Evolutionary conservation across 768 basidiomycete genomes (phyloP).

Genomic region (Lyophyllum atratum): DNA sequence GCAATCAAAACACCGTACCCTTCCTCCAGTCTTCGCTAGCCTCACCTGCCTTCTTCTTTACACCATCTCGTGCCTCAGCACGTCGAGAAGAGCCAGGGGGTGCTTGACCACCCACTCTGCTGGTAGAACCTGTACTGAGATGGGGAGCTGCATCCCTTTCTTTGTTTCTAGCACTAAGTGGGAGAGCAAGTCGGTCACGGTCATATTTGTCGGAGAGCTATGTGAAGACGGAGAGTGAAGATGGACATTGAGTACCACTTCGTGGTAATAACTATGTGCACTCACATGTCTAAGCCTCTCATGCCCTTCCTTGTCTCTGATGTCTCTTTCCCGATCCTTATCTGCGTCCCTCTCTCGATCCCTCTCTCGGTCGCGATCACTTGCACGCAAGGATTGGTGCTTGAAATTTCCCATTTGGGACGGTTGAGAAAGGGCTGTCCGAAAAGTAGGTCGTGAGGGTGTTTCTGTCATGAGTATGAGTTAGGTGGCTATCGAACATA

Average conservation of each 20-base stretch:
- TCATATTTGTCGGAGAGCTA: conserved; percentile 89
- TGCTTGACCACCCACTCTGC: conserved; percentile 36
- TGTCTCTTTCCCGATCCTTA: conserved; percentile 59
- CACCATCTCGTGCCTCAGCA: conserved; percentile 57
- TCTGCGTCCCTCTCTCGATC: conserved; percentile 47
- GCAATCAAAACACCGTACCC: conserved; percentile 50
- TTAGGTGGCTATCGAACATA: conserved; percentile 3
- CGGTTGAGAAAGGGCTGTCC: conserved; percentile 73
- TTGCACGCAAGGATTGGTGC: conserved; percentile 77
- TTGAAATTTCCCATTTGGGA: conserved; percentile 95
- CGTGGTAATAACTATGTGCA: conserved; percentile 9
- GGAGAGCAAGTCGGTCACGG: conserved; percentile 71
- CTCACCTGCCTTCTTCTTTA: conserved; percentile 73
- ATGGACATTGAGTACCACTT: conserved; percentile 7
- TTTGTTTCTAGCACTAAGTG: conserved; percentile 54
- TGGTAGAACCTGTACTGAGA: conserved; percentile 44
- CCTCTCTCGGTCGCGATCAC: conserved; percentile 57
- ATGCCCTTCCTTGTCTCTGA: conserved; percentile 74
- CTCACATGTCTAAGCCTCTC: conserved; percentile 77
- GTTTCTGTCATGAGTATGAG: conserved; percentile 37
- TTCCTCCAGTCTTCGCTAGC: conserved; percentile 83
- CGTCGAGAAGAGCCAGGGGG: conserved; percentile 48
- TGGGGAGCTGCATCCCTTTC: conserved; percentile 72
- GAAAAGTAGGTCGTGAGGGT: conserved; percentile 65
- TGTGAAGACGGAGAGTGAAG: conserved; percentile 5